phyloP scores from a whole-genome alignment of 371 early-diverging fungal species.

The Capniomyces stellatus region DNA sequence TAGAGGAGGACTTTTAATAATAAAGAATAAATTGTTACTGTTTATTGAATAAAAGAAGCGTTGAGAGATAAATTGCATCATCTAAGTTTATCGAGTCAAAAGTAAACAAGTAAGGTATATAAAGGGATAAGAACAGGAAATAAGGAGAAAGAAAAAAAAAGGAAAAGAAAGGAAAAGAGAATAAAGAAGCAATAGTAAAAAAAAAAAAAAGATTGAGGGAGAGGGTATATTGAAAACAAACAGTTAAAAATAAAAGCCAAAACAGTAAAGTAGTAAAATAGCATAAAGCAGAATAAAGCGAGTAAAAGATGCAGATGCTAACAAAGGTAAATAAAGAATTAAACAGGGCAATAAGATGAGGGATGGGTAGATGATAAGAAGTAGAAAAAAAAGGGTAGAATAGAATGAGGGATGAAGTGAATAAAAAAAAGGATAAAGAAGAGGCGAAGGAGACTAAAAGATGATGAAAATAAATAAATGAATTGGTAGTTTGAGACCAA shows the following conservation, averaged over 20 bases:
- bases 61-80: not conserved
- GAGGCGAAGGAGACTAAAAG: too few relatives aligned
- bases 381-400: too few relatives aligned
- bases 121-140: not conserved
- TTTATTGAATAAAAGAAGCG: not conserved
- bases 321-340: too few relatives aligned
- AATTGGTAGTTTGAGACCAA: constrained; percentile 99
- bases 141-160: not conserved
- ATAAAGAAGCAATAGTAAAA: not conserved
- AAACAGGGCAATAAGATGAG: too few relatives aligned
- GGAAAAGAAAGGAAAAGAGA: not conserved
- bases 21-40: not conserved
- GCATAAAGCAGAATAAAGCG: not conserved
- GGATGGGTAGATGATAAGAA: too few relatives aligned
- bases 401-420: too few relatives aligned
- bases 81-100: not conserved
- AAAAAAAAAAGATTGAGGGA: not conserved
- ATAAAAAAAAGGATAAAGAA: too few relatives aligned
- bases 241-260: not conserved
- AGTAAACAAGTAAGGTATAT: not conserved
- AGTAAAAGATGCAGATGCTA: constrained; percentile 3
- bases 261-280: not conserved
- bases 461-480: too few relatives aligned
- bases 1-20: not conserved
- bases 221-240: not conserved